phyloP scores from a whole-genome alignment of 176 grass and related monocot species.

The Rhynchospora breviuscula region DNA sequence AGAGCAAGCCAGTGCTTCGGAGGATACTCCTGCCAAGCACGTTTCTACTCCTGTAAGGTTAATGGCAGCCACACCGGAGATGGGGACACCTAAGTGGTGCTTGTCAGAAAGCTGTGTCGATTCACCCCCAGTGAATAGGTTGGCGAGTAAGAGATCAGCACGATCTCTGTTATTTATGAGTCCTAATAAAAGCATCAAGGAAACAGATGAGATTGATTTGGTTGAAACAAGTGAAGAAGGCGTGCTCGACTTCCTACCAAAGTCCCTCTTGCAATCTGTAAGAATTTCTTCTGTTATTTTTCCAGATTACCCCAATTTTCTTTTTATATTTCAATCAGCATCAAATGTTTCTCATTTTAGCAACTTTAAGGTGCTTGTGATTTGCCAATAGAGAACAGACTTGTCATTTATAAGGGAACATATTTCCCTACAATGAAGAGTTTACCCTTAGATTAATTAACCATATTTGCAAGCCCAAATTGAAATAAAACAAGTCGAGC shows the following conservation, averaged over 20 bases:
- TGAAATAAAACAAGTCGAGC: neutral
- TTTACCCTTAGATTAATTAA: neutral
- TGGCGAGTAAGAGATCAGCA: conserved; percentile 34
- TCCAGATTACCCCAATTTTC: neutral
- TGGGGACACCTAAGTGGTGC: conserved; percentile 48
- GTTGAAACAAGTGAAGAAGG: conserved; percentile 6
- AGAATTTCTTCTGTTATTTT: conserved; percentile 14
- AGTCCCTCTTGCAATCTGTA: conserved; percentile 66
- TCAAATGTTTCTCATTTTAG: neutral
- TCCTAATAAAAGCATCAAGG: conserved; percentile 42
- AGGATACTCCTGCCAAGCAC: conserved; percentile 60
- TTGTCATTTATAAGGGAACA: neutral
- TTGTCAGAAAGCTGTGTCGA: conserved; percentile 17
- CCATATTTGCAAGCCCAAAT: neutral
- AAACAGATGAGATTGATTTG: conserved; percentile 8
- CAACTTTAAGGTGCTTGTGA: neutral
- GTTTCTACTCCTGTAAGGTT: conserved; percentile 51
- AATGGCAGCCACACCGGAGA: conserved; percentile 46
- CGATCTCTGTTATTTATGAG: conserved; percentile 64
- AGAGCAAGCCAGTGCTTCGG: conserved; percentile 16
- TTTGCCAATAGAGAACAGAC: neutral
- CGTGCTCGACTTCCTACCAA: conserved; percentile 59
- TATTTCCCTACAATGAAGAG: neutral
- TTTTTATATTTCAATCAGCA: no score
- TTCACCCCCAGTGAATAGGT: conserved; percentile 29